Evolutionary conservation across 2,329 filamentous ascomycete genomes (phyloP), one percentile per base, ranked within the genome.

Genomic region (Ramichloridium luteum): DNA sequence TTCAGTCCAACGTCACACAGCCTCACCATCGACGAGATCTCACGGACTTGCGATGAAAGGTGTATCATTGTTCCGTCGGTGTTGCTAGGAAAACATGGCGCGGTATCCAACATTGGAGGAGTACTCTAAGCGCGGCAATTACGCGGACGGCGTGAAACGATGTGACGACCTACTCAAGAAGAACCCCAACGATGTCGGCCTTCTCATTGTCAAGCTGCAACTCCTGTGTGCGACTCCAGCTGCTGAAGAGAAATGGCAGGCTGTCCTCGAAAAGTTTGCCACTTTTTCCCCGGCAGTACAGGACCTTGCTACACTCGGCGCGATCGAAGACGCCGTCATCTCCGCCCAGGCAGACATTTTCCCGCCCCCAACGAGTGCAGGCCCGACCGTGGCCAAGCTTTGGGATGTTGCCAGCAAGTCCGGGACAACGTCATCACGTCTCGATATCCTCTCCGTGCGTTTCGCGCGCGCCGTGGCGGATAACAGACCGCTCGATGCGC

Each of bases 51-150:
- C n/a, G n/a, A n/a, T n/a, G n/a, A n/a, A n/a, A n/a, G n/a, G n/a
- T n/a, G n/a, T n/a, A n/a, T n/a, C n/a, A n/a, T n/a, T n/a, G n/a
- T n/a, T n/a, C n/a, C n/a, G n/a, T n/a, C n/a, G n/a, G n/a, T n/a
- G n/a, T n/a, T n/a, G n/a, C n/a, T n/a, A n/a, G n/a, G n/a, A n/a
- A n/a, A 43, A n/a, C 22, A 54, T 54, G 51, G 51, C 50, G 17
- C 47, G 48, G 10, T 52, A 48, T 27, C 51, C 51, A n/a, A 47
- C 44, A 4, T 51, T 49, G 32, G 50, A 51, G 20, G 51, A 54
- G 33, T 52, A 53, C 32, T 36, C 41, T 16, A 40, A 39, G 30
- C 36, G 36, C 4, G 43, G 46, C 16, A 49, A 48, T 23, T 50
- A 44, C 28, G 34, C 32, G 12, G 50, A 53, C 16, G 53, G 53